Percentiles rank a stretch among this genome's conserved stretches.
phyloP scores from a whole-genome alignment of 768 basidiomycete genomes.

The Dendrothele bispora region DNA sequence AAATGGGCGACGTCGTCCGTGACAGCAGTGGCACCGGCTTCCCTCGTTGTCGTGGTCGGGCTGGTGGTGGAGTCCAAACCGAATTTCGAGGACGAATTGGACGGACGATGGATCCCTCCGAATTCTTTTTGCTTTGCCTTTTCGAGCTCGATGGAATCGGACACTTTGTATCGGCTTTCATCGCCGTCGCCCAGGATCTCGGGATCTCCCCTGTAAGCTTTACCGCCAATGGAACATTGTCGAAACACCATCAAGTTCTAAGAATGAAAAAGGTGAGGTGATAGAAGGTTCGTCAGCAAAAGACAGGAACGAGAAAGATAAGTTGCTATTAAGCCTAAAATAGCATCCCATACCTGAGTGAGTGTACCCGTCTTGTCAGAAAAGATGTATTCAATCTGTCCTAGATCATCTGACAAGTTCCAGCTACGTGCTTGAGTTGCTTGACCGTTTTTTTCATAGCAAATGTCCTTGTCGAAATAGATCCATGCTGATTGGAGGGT shows the following conservation, averaged over 20 bases:
- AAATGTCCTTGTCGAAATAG: slow-evolving; percentile 78
- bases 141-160: background rate
- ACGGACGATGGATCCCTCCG: background rate
- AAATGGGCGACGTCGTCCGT: too few species aligned
- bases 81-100: background rate
- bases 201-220: slow-evolving; percentile 74
- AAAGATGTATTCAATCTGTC: slow-evolving; percentile 98
- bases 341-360: slow-evolving; percentile 71
- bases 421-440: slow-evolving; percentile 86
- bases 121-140: background rate
- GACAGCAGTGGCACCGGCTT: too few species aligned
- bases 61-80: background rate
- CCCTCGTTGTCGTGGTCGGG: too few species aligned
- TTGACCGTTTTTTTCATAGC: slow-evolving; percentile 73
- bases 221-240: slow-evolving; percentile 88
- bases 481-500: slow-evolving; percentile 73
- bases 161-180: background rate
- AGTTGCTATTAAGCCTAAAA: slow-evolving; percentile 34
- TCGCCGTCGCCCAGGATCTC: slow-evolving; percentile 3
- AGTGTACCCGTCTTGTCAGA: slow-evolving; percentile 98
- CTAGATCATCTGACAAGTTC: slow-evolving; percentile 96
- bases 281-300: background rate
- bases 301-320: background rate
- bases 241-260: slow-evolving; percentile 94
- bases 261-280: slow-evolving; percentile 10